phyloP scores from a whole-genome alignment of 2,329 filamentous ascomycete genomes.

The Phaeosphaeria sp. region DNA sequence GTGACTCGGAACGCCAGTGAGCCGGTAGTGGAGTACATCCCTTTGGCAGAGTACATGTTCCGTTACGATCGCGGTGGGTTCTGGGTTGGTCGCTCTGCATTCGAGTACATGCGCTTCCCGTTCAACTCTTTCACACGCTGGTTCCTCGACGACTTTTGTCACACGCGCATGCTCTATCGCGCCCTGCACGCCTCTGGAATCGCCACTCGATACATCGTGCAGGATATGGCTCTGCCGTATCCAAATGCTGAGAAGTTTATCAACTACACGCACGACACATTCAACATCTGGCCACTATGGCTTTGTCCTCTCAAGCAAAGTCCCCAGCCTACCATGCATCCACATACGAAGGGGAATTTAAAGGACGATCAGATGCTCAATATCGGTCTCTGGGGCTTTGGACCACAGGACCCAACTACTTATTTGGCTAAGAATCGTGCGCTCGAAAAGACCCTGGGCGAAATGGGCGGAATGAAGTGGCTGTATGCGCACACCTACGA shows the following conservation, averaged over 20 bases:
- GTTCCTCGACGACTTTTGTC: slow-evolving; percentile 67
- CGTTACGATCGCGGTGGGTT: slow-evolving; percentile 74
- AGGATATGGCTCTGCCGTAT: slow-evolving; percentile 64
- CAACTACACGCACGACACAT: slow-evolving; percentile 47
- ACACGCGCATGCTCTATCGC: slow-evolving; percentile 70
- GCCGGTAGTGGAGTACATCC: slow-evolving; percentile 62
- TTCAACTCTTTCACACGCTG: slow-evolving; percentile 70
- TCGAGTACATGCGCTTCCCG: slow-evolving; percentile 68
- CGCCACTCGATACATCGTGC: slow-evolving; percentile 67
- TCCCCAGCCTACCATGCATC: slow-evolving; percentile 42
- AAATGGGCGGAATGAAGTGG: slow-evolving; percentile 71
- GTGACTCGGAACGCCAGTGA: slow-evolving; percentile 40
- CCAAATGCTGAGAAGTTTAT: slow-evolving; percentile 53
- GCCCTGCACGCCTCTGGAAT: slow-evolving; percentile 68
- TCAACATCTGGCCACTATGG: slow-evolving; percentile 57
- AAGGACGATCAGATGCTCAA: slow-evolving; percentile 56
- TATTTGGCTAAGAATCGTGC: slow-evolving; percentile 64
- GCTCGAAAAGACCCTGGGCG: slow-evolving; percentile 65
- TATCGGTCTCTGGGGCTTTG: slow-evolving; percentile 78
- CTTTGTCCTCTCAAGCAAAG: slow-evolving; percentile 53
- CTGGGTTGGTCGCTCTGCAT: slow-evolving; percentile 70
- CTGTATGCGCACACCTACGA: slow-evolving; percentile 75
- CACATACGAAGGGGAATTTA: slow-evolving; percentile 37
- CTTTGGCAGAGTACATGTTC: slow-evolving; percentile 71
- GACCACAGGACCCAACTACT: slow-evolving; percentile 49